Conservation (phyloP, 2,329 filamentous ascomycete species). For the Diplodia seriata region DNA sequence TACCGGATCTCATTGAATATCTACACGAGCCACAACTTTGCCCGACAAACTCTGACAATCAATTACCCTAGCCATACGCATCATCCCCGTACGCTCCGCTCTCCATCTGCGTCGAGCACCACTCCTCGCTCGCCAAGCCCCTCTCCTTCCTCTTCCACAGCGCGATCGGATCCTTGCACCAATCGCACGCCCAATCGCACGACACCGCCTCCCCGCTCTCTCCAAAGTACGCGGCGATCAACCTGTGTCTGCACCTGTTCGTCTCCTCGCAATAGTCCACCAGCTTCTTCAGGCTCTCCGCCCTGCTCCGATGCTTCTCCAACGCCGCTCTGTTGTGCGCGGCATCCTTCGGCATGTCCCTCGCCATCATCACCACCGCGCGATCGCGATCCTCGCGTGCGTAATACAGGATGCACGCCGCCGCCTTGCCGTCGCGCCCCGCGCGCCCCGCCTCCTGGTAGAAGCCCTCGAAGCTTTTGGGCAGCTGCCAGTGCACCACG, state of each 20-base stretch:
- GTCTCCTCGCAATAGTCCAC: constrained; percentile 83
- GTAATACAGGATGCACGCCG: constrained; percentile 89
- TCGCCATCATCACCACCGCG: constrained; percentile 61
- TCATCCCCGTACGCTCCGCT: constrained; percentile 39
- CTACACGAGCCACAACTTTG: too few relatives aligned
- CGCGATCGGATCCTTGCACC: constrained; percentile 53
- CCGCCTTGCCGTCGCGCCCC: constrained; percentile 86
- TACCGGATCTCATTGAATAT: too few relatives aligned
- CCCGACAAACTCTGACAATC: too few relatives aligned
- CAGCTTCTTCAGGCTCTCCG: constrained; percentile 61
- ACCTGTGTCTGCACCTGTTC: constrained; percentile 71
- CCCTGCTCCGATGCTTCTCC: constrained; percentile 46
- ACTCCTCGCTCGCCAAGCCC: constrained; percentile 57
- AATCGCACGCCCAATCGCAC: constrained; percentile 59
- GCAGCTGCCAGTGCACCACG: constrained; percentile 91
- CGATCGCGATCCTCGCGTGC: constrained; percentile 84
- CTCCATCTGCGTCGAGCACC: constrained; percentile 57
- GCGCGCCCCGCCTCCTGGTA: constrained; percentile 95
- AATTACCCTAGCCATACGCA: background rate
- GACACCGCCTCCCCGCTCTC: constrained; percentile 37
- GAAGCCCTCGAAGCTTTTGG: constrained; percentile 93
- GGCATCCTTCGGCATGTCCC: constrained; percentile 53
- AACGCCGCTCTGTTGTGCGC: constrained; percentile 44
- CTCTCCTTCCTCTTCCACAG: constrained; percentile 54
- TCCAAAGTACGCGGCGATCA: constrained; percentile 48